Conservation (phyloP, 495 filamentous ascomycete species). For the Trichoderma orchidacearum region DNA sequence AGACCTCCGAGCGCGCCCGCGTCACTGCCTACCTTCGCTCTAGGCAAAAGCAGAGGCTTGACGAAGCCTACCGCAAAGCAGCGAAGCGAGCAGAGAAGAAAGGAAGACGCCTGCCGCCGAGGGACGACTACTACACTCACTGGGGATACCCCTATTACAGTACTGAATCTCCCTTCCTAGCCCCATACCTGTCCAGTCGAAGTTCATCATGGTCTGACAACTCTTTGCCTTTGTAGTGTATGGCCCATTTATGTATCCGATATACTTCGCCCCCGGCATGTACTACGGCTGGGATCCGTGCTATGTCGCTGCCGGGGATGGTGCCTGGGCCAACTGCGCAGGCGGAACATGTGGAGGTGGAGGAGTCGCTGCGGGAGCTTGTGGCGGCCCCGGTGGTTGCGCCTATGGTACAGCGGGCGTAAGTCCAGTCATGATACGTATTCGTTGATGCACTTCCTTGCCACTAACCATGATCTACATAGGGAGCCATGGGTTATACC, state of each 20-base stretch:
- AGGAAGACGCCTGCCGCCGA: constrained; percentile 31
- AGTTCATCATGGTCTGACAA: too few relatives aligned
- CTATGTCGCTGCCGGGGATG: constrained; percentile 35
- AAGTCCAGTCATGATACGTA: constrained; percentile 11
- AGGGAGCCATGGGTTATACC: constrained; percentile 31
- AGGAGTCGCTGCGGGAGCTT: constrained; percentile 13
- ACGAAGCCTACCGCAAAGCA: constrained; percentile 47
- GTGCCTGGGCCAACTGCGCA: constrained; percentile 24
- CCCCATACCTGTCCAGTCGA: neutral
- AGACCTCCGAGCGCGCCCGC: constrained; percentile 30
- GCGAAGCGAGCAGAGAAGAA: constrained; percentile 47
- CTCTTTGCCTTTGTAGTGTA: constrained; percentile 18
- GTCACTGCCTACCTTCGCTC: constrained; percentile 36
- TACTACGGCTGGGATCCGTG: constrained; percentile 35
- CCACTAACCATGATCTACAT: constrained; percentile 20
- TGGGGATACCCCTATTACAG: constrained; percentile 37
- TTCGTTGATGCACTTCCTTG: too few relatives aligned
- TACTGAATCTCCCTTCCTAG: neutral
- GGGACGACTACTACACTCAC: constrained; percentile 39
- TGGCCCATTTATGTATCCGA: constrained; percentile 15
- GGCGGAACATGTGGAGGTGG: constrained; percentile 21
- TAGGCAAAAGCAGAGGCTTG: constrained; percentile 35
- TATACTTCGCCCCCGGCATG: constrained; percentile 23
- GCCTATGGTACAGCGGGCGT: constrained; percentile 10
- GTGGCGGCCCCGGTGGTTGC: constrained; percentile 21